Conservation (phyloP, 768 basidiomycete genomes). For the Gyrodon lividus region DNA sequence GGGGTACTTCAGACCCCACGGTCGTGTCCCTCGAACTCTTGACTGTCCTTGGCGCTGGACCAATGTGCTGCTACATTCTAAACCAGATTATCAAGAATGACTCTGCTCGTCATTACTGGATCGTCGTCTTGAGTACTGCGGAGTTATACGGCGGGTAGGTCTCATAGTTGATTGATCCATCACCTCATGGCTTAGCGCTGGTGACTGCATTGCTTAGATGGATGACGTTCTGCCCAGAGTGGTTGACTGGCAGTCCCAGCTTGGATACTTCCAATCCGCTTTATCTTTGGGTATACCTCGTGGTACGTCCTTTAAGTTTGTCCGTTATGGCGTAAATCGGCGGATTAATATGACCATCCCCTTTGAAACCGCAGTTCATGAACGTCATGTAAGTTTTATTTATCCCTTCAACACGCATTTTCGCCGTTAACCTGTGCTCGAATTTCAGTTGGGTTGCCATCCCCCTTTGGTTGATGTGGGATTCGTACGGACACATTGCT, state of each 20-base stretch:
- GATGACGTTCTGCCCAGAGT: slow-evolving; percentile 91
- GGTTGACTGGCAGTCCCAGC: slow-evolving; percentile 73
- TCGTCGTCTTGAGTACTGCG: slow-evolving; percentile 70
- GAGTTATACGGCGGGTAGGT: slow-evolving; percentile 76
- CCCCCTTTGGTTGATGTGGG: slow-evolving; percentile 73
- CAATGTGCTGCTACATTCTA: slow-evolving; percentile 71
- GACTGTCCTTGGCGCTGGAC: slow-evolving; percentile 73
- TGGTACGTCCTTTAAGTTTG: slow-evolving; percentile 46
- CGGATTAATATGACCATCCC: neutral
- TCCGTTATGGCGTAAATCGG: neutral
- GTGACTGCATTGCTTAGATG: slow-evolving; percentile 40
- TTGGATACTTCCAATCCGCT: slow-evolving; percentile 69
- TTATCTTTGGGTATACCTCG: slow-evolving; percentile 78
- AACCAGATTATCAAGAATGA: slow-evolving; percentile 63
- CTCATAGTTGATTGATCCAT: neutral
- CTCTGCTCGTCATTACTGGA: slow-evolving; percentile 63
- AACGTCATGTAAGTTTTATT: slow-evolving; percentile 61
- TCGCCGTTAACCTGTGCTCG: neutral
- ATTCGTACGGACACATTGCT: slow-evolving; percentile 74
- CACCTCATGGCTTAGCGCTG: neutral
- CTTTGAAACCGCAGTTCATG: slow-evolving; percentile 57
- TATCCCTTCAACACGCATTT: neutral
- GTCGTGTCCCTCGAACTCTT: slow-evolving; percentile 82
- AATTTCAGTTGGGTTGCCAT: slow-evolving; percentile 71
- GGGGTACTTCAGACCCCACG: slow-evolving; percentile 77